phyloP scores from a whole-genome alignment of 306 rosid species.

The Cucumis cinereus region DNA sequence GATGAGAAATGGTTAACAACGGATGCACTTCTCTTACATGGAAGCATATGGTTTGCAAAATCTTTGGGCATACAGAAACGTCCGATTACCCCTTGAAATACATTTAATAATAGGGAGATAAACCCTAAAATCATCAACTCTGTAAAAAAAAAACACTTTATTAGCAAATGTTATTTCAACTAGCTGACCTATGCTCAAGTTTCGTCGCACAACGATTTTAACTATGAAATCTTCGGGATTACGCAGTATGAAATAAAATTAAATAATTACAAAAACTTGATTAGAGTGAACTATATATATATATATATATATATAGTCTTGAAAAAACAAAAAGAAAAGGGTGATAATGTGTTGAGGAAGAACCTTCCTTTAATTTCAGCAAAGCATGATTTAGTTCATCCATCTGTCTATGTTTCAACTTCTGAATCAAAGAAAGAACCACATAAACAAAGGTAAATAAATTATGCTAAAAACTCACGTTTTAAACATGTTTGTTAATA shows the following conservation, averaged over 20 bases:
- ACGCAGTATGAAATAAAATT: no score
- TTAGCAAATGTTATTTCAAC: no score
- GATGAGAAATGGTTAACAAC: slow-evolving; percentile 17
- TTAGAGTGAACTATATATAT: no score
- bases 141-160: slow-evolving; percentile 25
- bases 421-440: neutral
- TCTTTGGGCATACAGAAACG: slow-evolving; percentile 45
- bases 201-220: no score
- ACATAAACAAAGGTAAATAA: neutral
- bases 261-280: neutral
- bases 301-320: no score
- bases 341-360: neutral
- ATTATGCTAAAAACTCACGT: neutral
- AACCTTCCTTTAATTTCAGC: slow-evolving; percentile 68
- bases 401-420: slow-evolving; percentile 18
- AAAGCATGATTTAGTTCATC: slow-evolving; percentile 42
- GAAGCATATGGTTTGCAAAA: slow-evolving; percentile 54
- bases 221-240: no score
- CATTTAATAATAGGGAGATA: slow-evolving; percentile 77
- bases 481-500: no score
- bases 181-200: no score
- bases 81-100: slow-evolving; percentile 50
- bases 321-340: neutral
- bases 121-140: slow-evolving; percentile 93
- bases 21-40: slow-evolving; percentile 47